Percentiles rank a stretch among this genome's conserved stretches.
These are phyloP conservation scores for Daedaleopsis nitida DNA, from an alignment of 768 basidiomycete species.

Conservation along the genomic window DNA sequence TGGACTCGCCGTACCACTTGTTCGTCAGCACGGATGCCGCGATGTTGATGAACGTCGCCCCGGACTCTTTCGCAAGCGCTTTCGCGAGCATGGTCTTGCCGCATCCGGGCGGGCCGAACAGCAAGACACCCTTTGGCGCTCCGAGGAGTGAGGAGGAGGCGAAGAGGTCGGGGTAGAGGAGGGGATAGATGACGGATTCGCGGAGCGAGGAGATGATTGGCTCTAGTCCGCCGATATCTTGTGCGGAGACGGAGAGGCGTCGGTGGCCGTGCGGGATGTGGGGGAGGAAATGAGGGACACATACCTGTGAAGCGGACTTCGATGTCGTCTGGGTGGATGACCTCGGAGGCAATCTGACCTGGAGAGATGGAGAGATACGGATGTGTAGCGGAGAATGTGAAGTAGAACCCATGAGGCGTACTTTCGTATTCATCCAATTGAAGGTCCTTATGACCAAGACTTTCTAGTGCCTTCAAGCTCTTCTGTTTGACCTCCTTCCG, in stretches of 20 bases:
- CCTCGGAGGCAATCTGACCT: constrained; percentile 89
- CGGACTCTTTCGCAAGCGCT: constrained; percentile 95
- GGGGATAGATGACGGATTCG: constrained; percentile 94
- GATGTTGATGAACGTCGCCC: constrained; percentile 94
- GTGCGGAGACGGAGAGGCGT: constrained; percentile 3
- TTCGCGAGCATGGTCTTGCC: constrained; percentile 99
- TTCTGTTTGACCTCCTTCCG: constrained; percentile 68
- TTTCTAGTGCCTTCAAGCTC: constrained; percentile 68
- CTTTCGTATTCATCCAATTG: constrained; percentile 92
- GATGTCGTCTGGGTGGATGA: constrained; percentile 92
- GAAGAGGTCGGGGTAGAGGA: constrained; percentile 90
- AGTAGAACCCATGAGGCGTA: constrained; percentile 41
- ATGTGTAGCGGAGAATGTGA: neutral
- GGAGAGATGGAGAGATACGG: constrained; percentile 5
- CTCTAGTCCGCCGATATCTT: constrained; percentile 93
- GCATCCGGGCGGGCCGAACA: constrained; percentile 97
- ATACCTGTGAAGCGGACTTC: constrained; percentile 70
- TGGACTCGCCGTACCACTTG: constrained; percentile 89
- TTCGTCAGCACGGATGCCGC: constrained; percentile 73
- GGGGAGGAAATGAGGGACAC: constrained; percentile 19
- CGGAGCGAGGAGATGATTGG: constrained; percentile 85
- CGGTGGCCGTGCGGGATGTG: neutral
- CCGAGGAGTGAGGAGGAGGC: constrained; percentile 78
- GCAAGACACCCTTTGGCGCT: constrained; percentile 93
- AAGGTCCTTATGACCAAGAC: constrained; percentile 69